Percentiles rank a stretch among this genome's conserved stretches.
Evolutionary conservation across 305 asterid genomes (phyloP).

Genomic region (Nicotiana rustica): DNA sequence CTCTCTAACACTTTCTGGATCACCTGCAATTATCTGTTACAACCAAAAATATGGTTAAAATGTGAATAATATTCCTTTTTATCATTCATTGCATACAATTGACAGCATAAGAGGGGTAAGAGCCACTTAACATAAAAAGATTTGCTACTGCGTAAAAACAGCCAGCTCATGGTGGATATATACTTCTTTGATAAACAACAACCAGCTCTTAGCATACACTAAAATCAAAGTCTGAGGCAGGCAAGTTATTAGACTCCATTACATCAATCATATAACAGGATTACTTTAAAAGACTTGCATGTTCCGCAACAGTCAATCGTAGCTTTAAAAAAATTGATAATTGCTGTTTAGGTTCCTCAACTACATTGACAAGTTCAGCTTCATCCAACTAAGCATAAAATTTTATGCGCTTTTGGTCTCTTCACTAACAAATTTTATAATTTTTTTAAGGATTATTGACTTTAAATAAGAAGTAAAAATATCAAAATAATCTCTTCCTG

Average conservation of each 20-base stretch:
- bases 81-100: background rate
- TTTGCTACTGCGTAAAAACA: background rate
- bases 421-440: background rate
- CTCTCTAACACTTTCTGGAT: conserved; percentile 87
- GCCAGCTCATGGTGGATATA: background rate
- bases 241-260: background rate
- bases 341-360: too few relatives aligned
- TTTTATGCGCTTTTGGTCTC: background rate
- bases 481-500: background rate
- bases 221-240: background rate
- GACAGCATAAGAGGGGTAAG: background rate
- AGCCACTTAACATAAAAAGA: too few relatives aligned
- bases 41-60: conserved; percentile 34
- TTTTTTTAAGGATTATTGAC: background rate
- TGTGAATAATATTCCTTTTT: conserved; percentile 20
- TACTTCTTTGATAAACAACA: conserved; percentile 20
- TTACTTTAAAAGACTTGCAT: background rate
- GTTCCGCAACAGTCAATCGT: background rate
- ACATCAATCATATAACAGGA: background rate
- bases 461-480: conserved; percentile 18
- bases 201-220: background rate
- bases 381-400: too few relatives aligned
- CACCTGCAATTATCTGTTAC: conserved; percentile 87
- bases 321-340: background rate
- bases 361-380: too few relatives aligned